Evolutionary conservation across 371 early-diverging fungal genomes (phyloP).

Genomic region (Apophysomyces trapeziformis): DNA sequence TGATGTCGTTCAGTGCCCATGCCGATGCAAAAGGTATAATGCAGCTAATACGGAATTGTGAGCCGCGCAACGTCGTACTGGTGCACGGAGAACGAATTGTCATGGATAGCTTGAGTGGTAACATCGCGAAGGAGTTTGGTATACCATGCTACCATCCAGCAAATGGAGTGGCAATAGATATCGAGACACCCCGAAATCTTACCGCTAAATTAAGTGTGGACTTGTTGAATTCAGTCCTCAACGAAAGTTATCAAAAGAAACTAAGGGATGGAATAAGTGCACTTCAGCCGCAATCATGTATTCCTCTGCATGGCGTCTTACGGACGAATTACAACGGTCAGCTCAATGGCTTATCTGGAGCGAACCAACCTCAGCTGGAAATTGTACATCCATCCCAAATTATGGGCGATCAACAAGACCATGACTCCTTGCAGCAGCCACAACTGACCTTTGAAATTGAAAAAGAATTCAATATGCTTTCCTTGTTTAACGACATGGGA

Average conservation of each 20-base stretch:
- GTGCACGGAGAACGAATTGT: conserved; percentile 97
- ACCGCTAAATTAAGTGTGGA: conserved; percentile 62
- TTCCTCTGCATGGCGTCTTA: background rate
- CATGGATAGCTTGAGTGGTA: conserved; percentile 87
- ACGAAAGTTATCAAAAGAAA: conserved; percentile 9
- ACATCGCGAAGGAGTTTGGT: conserved; percentile 83
- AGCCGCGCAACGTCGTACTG: conserved; percentile 95
- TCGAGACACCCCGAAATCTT: conserved; percentile 64
- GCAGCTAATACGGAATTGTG: conserved; percentile 93
- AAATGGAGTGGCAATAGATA: conserved; percentile 78
- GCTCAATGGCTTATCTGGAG: background rate
- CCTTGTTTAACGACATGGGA: background rate
- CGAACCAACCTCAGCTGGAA: background rate
- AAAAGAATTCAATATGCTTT: background rate
- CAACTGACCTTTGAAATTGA: background rate
- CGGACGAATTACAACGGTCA: background rate
- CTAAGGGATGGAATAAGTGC: background rate
- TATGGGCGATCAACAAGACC: background rate
- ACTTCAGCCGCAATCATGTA: conserved; percentile 1
- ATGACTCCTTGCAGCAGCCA: background rate
- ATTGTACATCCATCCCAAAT: conserved; percentile 9
- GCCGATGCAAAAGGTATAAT: conserved; percentile 99
- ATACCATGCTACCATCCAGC: conserved; percentile 90
- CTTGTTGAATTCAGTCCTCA: conserved; percentile 48
- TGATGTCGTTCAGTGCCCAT: conserved; percentile 98